These are phyloP conservation scores for Xylariaceae sp. DNA, from an alignment of 2,329 filamentous ascomycete species.

Conservation along the genomic window DNA sequence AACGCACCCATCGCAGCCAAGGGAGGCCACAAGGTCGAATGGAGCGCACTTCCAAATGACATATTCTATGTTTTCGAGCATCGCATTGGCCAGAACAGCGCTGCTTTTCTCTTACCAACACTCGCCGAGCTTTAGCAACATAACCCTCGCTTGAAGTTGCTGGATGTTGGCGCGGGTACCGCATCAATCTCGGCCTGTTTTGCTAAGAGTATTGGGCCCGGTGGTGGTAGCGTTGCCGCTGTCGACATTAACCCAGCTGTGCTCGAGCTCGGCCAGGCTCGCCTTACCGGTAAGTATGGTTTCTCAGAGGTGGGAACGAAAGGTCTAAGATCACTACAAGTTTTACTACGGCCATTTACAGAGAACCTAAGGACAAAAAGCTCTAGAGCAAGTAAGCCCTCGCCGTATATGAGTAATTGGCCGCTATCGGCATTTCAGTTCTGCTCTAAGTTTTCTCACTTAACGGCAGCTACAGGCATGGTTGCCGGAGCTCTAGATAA, in stretches of 20 bases:
- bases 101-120: conserved; percentile 30
- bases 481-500: conserved; percentile 2
- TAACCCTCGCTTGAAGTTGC: conserved; percentile 30
- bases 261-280: not conserved
- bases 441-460: not conserved
- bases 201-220: conserved; percentile 30
- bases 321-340: conserved; percentile 8
- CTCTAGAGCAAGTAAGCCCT: conserved; percentile 5
- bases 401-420: not conserved
- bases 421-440: not conserved
- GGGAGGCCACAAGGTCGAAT: conserved; percentile 1
- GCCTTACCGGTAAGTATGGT: not conserved
- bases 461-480: conserved; percentile 8
- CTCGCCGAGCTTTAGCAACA: conserved; percentile 16
- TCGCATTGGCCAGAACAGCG: conserved; percentile 18
- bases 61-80: conserved; percentile 11
- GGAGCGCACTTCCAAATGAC: conserved; percentile 9
- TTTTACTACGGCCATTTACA: conserved; percentile 8
- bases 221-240: conserved; percentile 34
- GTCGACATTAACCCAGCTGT: conserved; percentile 20
- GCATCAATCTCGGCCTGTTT: conserved; percentile 39
- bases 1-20: not conserved
- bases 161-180: conserved; percentile 41
- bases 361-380: conserved; percentile 4
- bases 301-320: conserved; percentile 1